Conservation (phyloP, 257 asterid genomes). For the Solanum neorickii region DNA sequence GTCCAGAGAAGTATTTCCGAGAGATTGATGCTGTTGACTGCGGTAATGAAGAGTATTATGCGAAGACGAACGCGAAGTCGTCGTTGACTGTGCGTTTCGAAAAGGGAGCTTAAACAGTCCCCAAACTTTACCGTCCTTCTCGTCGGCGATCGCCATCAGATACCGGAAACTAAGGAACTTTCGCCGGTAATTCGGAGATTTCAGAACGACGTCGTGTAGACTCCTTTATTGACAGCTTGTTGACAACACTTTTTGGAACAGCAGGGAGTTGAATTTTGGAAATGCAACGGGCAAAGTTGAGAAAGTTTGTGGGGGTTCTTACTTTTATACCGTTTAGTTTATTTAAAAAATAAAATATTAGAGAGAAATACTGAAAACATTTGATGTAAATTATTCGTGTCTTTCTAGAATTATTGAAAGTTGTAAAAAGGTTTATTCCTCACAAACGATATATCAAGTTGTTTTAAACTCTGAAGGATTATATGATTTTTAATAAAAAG, state of each 20-base stretch:
- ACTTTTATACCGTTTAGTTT: neutral
- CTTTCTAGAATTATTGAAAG: neutral
- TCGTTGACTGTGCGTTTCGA: constrained; percentile 42
- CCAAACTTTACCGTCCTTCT: constrained; percentile 68
- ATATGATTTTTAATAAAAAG: no score
- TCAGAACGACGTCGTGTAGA: neutral
- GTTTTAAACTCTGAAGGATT: accelerated
- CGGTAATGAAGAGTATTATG: constrained; percentile 2
- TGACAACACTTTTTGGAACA: neutral
- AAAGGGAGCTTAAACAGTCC: constrained; percentile 75
- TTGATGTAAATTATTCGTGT: no score
- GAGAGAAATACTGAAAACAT: neutral
- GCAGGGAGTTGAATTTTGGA: neutral
- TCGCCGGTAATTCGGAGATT: constrained; percentile 1
- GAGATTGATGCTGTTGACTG: constrained; percentile 11
- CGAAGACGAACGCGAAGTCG: neutral
- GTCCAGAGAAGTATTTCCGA: constrained; percentile 20
- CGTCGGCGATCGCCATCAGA: constrained; percentile 62
- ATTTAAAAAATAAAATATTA: no score
- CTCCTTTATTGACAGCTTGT: neutral
- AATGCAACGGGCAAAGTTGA: constrained; percentile 4
- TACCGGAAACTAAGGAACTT: constrained; percentile 25
- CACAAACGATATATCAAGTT: no score
- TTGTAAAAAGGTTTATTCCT: accelerated
- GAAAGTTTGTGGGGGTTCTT: neutral